These are phyloP conservation scores for Scenedesmus sp. DNA, from an alignment of 163 green algal species.

Conservation along the genomic window DNA sequence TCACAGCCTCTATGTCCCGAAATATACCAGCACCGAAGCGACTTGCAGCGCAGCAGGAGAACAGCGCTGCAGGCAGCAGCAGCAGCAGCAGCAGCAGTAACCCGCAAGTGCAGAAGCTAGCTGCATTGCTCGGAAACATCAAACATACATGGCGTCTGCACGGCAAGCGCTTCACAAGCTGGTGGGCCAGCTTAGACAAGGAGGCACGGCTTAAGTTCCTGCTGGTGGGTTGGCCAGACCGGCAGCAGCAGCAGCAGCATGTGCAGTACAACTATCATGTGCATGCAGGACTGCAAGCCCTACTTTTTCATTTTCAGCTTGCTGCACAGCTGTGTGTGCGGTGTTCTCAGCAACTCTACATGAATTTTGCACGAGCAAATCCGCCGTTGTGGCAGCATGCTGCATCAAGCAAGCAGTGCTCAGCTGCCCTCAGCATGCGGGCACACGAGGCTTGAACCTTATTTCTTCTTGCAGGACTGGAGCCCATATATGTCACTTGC, in stretches of 20 bases:
- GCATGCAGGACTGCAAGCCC: no score
- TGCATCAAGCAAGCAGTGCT: no score
- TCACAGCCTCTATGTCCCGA: not conserved
- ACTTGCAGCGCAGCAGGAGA: no score
- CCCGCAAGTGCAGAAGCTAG: not conserved
- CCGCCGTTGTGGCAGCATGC: no score
- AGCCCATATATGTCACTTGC: slow-evolving; percentile 27
- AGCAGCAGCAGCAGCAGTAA: not conserved
- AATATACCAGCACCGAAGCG: not conserved
- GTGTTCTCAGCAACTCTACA: no score
- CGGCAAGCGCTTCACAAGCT: not conserved
- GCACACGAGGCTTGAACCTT: no score
- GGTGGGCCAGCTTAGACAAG: not conserved
- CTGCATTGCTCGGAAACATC: not conserved
- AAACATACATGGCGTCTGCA: not conserved
- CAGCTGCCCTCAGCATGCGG: no score
- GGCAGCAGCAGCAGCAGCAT: not conserved
- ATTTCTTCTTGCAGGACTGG: not conserved
- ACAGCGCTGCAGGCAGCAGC: not conserved
- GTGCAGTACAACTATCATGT: not conserved
- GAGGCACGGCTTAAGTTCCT: not conserved
- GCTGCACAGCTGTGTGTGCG: no score
- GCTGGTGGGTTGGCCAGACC: not conserved
- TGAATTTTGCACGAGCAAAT: no score
- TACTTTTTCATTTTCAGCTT: no score